A percentile compares a stretch with the other conserved stretches of the same genome.
These are phyloP conservation scores for Lagenaria siceraria DNA, from an alignment of 306 rosid species.

Conservation along the genomic window DNA sequence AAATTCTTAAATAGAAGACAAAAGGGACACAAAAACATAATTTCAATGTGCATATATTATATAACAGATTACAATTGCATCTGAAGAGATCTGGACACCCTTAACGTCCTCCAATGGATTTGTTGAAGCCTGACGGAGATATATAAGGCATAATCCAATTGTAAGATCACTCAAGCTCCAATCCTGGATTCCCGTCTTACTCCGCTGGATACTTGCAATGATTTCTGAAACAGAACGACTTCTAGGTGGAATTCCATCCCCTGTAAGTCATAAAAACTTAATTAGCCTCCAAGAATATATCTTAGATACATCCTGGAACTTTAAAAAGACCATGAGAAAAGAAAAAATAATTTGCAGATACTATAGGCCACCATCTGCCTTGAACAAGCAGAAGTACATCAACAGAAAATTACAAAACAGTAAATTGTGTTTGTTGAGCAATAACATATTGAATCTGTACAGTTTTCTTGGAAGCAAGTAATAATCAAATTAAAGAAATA, in stretches of 20 bases:
- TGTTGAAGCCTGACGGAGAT: constrained; percentile 79
- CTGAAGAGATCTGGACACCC: constrained; percentile 61
- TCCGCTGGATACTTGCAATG: constrained; percentile 59
- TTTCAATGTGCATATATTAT: neutral
- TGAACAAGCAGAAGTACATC: neutral
- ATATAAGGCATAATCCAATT: constrained; percentile 69
- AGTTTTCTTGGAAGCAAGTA: neutral
- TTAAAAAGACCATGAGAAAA: neutral
- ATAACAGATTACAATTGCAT: constrained; percentile 41
- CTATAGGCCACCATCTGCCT: neutral
- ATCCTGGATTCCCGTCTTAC: constrained; percentile 76
- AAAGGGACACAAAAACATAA: neutral
- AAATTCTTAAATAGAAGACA: neutral
- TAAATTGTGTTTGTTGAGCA: neutral
- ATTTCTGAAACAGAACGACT: constrained; percentile 66
- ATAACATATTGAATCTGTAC: neutral
- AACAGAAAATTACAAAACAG: neutral
- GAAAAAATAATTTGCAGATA: neutral
- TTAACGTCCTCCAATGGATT: constrained; percentile 48
- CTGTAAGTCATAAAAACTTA: constrained; percentile 27
- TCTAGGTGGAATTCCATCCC: constrained; percentile 38
- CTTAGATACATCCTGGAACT: neutral
- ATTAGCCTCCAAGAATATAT: constrained; percentile 9
- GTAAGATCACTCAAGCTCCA: constrained; percentile 98
- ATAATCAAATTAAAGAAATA: neutral